Evolutionary conservation across 2,329 filamentous ascomycete genomes (phyloP).

Genomic region (Sclerotinia borealis): DNA sequence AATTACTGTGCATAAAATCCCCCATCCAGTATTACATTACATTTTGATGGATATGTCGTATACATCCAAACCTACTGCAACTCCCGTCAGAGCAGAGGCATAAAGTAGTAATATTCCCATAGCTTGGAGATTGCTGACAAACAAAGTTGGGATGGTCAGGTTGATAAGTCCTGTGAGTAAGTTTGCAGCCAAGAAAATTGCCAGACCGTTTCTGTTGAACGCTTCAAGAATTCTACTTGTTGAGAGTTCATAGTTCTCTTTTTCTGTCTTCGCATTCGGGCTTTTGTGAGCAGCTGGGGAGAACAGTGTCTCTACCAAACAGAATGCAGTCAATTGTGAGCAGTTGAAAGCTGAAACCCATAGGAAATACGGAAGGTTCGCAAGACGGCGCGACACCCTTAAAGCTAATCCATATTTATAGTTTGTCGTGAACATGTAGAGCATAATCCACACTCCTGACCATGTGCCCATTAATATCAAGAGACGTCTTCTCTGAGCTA

Average conservation of each 20-base stretch:
- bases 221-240: constrained; percentile 78
- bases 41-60: constrained; percentile 13
- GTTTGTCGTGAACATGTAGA: constrained; percentile 65
- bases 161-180: constrained; percentile 86
- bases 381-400: constrained; percentile 77
- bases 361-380: constrained; percentile 87
- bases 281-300: constrained; percentile 65
- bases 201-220: constrained; percentile 83
- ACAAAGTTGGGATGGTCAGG: constrained; percentile 74
- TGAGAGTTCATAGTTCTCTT: constrained; percentile 57
- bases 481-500: constrained; percentile 49
- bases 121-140: constrained; percentile 56
- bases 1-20: neutral
- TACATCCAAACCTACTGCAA: constrained; percentile 61
- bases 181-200: constrained; percentile 82
- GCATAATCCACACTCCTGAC: constrained; percentile 58
- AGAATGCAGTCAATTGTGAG: constrained; percentile 73
- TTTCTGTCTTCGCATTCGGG: constrained; percentile 47
- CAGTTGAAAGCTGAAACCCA: constrained; percentile 93
- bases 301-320: constrained; percentile 67
- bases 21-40: constrained; percentile 8
- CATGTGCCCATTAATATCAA: constrained; percentile 59
- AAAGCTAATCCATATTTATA: constrained; percentile 66
- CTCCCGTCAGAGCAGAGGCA: constrained; percentile 55
- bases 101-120: constrained; percentile 75